phyloP scores from a whole-genome alignment of 139 green algal genomes.

The Edaphochlamys debaryana region DNA sequence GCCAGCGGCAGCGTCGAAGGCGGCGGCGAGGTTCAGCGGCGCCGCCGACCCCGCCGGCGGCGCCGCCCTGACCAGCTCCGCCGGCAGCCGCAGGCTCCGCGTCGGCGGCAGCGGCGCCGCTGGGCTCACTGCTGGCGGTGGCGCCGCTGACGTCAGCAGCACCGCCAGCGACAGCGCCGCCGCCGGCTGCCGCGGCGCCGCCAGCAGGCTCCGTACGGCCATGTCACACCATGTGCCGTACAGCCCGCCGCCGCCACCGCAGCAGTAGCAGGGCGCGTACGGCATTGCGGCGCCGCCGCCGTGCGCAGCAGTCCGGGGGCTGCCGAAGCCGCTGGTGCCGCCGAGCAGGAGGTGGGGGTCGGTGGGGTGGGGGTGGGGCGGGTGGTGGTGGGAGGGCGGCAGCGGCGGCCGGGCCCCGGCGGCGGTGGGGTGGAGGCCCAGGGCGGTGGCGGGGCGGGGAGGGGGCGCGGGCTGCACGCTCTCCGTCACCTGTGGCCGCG shows the following conservation, averaged over 20 bases:
- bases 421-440: no score
- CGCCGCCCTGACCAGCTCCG: not conserved
- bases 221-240: constrained; percentile 20
- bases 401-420: no score
- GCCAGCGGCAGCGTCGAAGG: not conserved
- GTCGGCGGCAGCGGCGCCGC: no score
- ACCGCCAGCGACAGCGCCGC: constrained; percentile 20
- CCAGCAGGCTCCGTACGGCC: constrained; percentile 6
- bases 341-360: not conserved
- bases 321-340: not conserved
- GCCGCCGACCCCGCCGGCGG: not conserved
- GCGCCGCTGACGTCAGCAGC: constrained; percentile 25
- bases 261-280: no score
- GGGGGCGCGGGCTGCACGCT: not conserved
- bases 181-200: not conserved
- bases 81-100: not conserved
- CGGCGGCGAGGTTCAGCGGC: not conserved
- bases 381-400: no score
- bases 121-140: no score
- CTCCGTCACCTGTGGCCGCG: not conserved
- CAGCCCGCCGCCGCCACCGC: not conserved
- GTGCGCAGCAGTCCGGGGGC: no score
- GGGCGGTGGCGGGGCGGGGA: no score
- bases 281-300: no score
- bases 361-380: no score